phyloP scores from a whole-genome alignment of 2,329 filamentous ascomycete genomes.

The Sclerotinia subarctica region DNA sequence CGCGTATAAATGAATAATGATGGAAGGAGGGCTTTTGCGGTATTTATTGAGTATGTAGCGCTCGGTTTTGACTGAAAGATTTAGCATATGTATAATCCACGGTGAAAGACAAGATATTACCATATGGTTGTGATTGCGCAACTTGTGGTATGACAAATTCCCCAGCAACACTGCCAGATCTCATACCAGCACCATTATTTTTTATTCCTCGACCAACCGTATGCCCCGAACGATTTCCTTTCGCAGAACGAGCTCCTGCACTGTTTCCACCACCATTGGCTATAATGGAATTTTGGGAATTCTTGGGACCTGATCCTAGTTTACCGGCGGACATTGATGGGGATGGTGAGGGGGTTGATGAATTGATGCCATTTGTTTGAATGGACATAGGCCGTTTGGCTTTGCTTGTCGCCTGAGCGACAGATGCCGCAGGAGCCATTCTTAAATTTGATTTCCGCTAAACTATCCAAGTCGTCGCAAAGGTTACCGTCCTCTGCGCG shows the following conservation, averaged over 20 bases:
- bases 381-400: constrained; percentile 67
- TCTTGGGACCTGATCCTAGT: constrained; percentile 51
- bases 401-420: constrained; percentile 45
- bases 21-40: constrained; percentile 68
- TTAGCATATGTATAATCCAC: constrained; percentile 24
- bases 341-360: constrained; percentile 52
- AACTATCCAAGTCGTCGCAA: constrained; percentile 4
- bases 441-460: background rate
- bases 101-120: constrained; percentile 41
- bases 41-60: constrained; percentile 82
- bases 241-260: constrained; percentile 48
- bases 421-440: constrained; percentile 37
- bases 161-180: constrained; percentile 48
- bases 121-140: constrained; percentile 51
- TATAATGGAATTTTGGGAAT: constrained; percentile 47
- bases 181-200: constrained; percentile 48
- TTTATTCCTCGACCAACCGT: constrained; percentile 48
- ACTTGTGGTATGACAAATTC: constrained; percentile 42
- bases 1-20: constrained; percentile 80
- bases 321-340: constrained; percentile 53
- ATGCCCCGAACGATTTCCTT: constrained; percentile 51
- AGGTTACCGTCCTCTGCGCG: constrained; percentile 11
- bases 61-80: constrained; percentile 62
- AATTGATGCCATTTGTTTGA: constrained; percentile 40
- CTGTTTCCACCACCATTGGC: constrained; percentile 43